Conservation (phyloP, 2,329 filamentous ascomycete species). For the Colletotrichum sp. region DNA sequence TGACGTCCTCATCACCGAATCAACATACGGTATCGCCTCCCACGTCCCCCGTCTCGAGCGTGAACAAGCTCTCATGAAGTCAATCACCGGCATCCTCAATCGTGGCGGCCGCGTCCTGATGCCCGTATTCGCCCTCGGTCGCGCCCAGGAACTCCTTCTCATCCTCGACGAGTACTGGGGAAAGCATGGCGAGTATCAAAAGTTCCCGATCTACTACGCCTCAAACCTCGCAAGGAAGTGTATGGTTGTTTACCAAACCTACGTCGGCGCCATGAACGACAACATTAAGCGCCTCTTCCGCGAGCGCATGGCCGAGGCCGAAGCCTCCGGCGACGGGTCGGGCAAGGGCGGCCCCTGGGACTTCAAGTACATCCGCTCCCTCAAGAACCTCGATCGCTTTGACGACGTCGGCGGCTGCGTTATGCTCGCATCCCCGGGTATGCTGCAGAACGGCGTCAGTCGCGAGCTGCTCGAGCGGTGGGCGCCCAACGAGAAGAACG, state of each 20-base stretch:
- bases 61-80: conserved; percentile 93
- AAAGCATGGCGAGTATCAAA: conserved; percentile 86
- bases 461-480: conserved; percentile 91
- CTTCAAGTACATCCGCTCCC: conserved; percentile 89
- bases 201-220: conserved; percentile 95
- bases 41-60: conserved; percentile 90
- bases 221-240: conserved; percentile 94
- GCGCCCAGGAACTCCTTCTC: conserved; percentile 90
- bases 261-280: conserved; percentile 98
- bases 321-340: conserved; percentile 75
- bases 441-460: conserved; percentile 96
- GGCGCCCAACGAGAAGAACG: conserved; percentile 96
- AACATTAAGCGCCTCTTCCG: conserved; percentile 97
- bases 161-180: conserved; percentile 98
- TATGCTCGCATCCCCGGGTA: conserved; percentile 96
- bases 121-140: conserved; percentile 92
- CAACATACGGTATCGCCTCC: conserved; percentile 94
- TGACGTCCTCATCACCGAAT: conserved; percentile 96
- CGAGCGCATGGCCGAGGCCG: conserved; percentile 89
- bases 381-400: conserved; percentile 93
- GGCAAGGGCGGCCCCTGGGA: conserved; percentile 93
- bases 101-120: conserved; percentile 91
- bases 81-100: conserved; percentile 89
- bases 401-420: conserved; percentile 96
- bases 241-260: conserved; percentile 99